Evolutionary conservation across 2,329 filamentous ascomycete species (phyloP), one percentile per base, ranked within the genome.

Genomic region (Tolypocladium paradoxum): DNA sequence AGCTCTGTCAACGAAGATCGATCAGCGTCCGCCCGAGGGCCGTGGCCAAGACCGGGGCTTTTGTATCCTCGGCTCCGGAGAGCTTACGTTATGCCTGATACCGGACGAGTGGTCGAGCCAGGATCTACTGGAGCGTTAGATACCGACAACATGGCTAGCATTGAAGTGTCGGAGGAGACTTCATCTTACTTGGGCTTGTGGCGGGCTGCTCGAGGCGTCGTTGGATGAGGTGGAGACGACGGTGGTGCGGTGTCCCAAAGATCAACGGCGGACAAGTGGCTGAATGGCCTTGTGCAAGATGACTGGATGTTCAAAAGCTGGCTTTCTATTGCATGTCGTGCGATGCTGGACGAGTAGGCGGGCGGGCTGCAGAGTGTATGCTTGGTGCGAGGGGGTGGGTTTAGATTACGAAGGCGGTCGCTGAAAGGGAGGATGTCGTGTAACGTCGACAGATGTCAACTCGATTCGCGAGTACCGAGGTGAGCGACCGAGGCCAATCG

Each of bases 281-380:
- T 43, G 36, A 35, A 49, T 49, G 18, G n/a, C 20, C 35, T 53
- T 24, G 36, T 34, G 46, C 47, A 48, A 53, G 31, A n/a, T 33
- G 36, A 46, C 49, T 47, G 52, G 46, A 34, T 31, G 35, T 51
- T 34, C n/a, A 47, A 56, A 36, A 52, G 48, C 48, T 22, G 36
- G 35, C 27, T 33, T 24, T 38, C 57, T 60, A 54, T 57, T 48
- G 59, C 59, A 61, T 61, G 54, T 53, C 56, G 58, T 56, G 57
- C 53, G 52, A 58, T 48, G 48, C 33, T 53, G 54, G 51, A 50
- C 51, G 53, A 38, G 34, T 16, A 29, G 38, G 27, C 20, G 29
- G 34, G 48, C 24, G 38, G 18, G 38, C 31, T 46, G 33, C 38
- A 24, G 48, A 35, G 34, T 14, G n/a, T 12, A 37, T 36, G 18